Conservation (phyloP, 176 grass and related monocot species). For the Cenchrus fungigraminus region DNA sequence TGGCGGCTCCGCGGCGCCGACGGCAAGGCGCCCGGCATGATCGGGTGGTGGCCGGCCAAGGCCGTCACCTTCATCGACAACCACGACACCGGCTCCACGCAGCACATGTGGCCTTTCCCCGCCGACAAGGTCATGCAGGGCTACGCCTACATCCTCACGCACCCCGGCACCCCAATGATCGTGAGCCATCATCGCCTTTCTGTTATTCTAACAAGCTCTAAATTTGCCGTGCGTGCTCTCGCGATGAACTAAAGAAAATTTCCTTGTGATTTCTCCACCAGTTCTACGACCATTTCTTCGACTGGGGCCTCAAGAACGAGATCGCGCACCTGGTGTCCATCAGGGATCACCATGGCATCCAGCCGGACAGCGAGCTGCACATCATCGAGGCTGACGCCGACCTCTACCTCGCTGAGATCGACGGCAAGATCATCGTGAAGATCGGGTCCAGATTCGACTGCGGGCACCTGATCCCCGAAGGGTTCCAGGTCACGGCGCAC, state of each 20-base stretch:
- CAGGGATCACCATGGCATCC: conserved; percentile 56
- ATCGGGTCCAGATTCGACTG: conserved; percentile 55
- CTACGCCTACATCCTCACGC: conserved; percentile 91
- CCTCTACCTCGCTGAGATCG: conserved; percentile 70
- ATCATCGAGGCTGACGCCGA: conserved; percentile 70
- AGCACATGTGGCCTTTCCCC: conserved; percentile 80
- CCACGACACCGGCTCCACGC: conserved; percentile 85
- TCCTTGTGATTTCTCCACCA: not conserved
- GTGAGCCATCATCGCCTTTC: conserved; percentile 41
- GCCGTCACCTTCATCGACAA: conserved; percentile 87
- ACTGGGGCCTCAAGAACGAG: conserved; percentile 64
- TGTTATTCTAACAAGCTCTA: not conserved
- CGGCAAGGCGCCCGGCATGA: conserved; percentile 75
- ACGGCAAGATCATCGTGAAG: conserved; percentile 65
- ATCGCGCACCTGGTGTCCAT: conserved; percentile 60
- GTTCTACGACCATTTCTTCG: conserved; percentile 91
- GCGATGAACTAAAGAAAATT: not conserved
- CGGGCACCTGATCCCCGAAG: conserved; percentile 45
- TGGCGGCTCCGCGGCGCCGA: conserved; percentile 52
- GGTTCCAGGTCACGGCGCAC: conserved; percentile 49
- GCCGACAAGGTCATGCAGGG: conserved; percentile 88
- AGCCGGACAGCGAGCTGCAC: conserved; percentile 49
- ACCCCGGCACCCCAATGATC: conserved; percentile 78
- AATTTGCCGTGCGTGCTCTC: not conserved
- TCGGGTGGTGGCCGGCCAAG: conserved; percentile 71